phyloP scores from a whole-genome alignment of 116 monocot genomes.

The Posidonia oceanica region DNA sequence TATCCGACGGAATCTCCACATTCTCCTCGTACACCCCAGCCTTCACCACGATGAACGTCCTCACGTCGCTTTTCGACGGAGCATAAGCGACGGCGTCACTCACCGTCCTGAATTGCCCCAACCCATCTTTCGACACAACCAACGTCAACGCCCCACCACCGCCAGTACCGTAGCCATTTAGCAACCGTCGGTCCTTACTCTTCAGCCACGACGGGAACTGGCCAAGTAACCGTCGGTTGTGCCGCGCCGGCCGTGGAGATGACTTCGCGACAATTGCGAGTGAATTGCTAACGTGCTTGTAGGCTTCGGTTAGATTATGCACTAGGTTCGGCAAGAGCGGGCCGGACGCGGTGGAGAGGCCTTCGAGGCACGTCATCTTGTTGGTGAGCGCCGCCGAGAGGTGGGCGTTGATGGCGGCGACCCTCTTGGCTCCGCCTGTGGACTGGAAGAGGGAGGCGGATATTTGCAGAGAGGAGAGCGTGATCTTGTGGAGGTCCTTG shows the following conservation, averaged over 20 bases:
- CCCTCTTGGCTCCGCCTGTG: background rate
- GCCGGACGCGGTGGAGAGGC: slow-evolving; percentile 41
- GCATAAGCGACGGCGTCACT: slow-evolving; percentile 47
- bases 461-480: slow-evolving; percentile 43
- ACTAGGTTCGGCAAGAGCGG: slow-evolving; percentile 19
- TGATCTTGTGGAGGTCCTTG: slow-evolving; percentile 61
- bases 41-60: slow-evolving; percentile 41
- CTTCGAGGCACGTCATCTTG: slow-evolving; percentile 71
- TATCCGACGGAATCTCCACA: slow-evolving; percentile 48
- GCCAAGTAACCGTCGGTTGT: slow-evolving; percentile 12
- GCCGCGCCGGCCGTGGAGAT: background rate
- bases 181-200: slow-evolving; percentile 21
- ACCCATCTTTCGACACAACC: slow-evolving; percentile 70
- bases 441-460: slow-evolving; percentile 31
- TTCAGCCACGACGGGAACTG: slow-evolving; percentile 40
- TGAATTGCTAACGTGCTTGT: slow-evolving; percentile 38
- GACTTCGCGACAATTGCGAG: slow-evolving; percentile 39
- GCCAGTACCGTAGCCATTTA: slow-evolving; percentile 15
- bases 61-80: slow-evolving; percentile 42
- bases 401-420: slow-evolving; percentile 35
- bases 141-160: slow-evolving; percentile 21
- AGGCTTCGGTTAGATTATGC: slow-evolving; percentile 16
- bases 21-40: slow-evolving; percentile 74
- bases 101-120: slow-evolving; percentile 53
- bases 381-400: slow-evolving; percentile 83